These are phyloP conservation scores for Neurospora sp. DNA, from an alignment of 495 filamentous ascomycete genomes.

Conservation along the genomic window DNA sequence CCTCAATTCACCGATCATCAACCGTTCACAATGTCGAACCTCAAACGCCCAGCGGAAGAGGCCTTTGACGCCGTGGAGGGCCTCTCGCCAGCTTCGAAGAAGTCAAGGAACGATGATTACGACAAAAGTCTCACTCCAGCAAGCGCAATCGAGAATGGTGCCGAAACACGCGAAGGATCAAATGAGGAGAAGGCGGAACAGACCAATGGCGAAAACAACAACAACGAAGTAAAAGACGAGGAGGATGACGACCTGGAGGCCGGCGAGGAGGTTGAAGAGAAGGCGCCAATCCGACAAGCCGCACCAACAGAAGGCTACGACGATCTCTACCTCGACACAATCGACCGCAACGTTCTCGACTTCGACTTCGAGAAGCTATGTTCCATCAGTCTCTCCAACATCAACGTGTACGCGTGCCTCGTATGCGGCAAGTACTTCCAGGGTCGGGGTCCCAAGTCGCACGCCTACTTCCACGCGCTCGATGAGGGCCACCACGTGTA, in stretches of 20 bases:
- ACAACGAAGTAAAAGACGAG: slow-evolving; percentile 1
- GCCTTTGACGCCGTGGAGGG: slow-evolving; percentile 55
- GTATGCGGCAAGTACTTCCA: slow-evolving; percentile 98
- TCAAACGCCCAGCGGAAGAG: slow-evolving; percentile 70
- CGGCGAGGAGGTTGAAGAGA: slow-evolving; percentile 33
- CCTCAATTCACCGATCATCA: background rate
- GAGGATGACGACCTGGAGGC: slow-evolving; percentile 8
- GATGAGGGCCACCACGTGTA: slow-evolving; percentile 94
- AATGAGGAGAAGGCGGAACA: slow-evolving; percentile 1
- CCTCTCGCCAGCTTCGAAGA: slow-evolving; percentile 67
- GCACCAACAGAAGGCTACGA: slow-evolving; percentile 82
- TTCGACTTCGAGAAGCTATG: slow-evolving; percentile 99
- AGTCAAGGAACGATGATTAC: slow-evolving; percentile 54
- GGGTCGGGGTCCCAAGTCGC: slow-evolving; percentile 83
- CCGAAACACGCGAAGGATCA: slow-evolving; percentile 23
- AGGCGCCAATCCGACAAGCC: slow-evolving; percentile 49
- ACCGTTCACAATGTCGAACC: slow-evolving; percentile 34
- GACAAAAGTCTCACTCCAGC: slow-evolving; percentile 23
- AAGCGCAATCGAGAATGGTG: slow-evolving; percentile 20
- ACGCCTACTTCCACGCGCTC: slow-evolving; percentile 96
- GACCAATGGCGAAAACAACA: background rate
- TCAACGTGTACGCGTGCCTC: slow-evolving; percentile 97
- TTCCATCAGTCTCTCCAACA: slow-evolving; percentile 89
- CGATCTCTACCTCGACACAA: slow-evolving; percentile 96
- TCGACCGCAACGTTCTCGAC: slow-evolving; percentile 79